phyloP scores from a whole-genome alignment of 176 grass and related monocot species.

The Avena atlantica region DNA sequence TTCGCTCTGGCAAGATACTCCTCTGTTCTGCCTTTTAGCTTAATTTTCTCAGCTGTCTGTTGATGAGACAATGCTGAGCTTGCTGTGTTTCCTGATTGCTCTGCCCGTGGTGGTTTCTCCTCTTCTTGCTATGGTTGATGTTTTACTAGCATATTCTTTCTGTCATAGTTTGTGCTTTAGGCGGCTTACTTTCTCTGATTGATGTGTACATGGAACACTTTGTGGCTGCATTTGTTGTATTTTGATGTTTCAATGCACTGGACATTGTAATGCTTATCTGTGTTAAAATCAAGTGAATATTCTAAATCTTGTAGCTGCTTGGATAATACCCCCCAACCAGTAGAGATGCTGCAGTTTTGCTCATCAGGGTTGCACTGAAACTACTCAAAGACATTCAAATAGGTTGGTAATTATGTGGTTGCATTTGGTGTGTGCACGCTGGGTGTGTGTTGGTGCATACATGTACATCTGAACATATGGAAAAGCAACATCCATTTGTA shows the following conservation, averaged over 20 bases:
- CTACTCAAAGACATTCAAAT: neutral
- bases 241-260: neutral
- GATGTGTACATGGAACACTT: neutral
- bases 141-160: neutral
- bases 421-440: neutral
- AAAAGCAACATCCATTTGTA: constrained; percentile 23
- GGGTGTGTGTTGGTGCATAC: neutral
- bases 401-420: constrained; percentile 6
- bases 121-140: neutral
- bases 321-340: constrained; percentile 16
- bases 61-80: neutral
- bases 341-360: neutral
- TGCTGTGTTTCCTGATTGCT: neutral
- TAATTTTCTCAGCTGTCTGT: constrained; percentile 15
- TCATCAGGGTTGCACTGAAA: neutral
- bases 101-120: neutral
- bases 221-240: neutral
- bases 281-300: constrained; percentile 3
- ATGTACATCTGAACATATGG: constrained; percentile 16
- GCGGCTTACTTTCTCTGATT: neutral
- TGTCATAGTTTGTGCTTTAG: neutral
- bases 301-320: constrained; percentile 4
- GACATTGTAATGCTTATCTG: neutral
- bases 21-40: neutral
- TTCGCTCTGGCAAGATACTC: neutral